Conservation (phyloP, 495 filamentous ascomycete genomes). For the Staphylotrichum tortipilum region DNA sequence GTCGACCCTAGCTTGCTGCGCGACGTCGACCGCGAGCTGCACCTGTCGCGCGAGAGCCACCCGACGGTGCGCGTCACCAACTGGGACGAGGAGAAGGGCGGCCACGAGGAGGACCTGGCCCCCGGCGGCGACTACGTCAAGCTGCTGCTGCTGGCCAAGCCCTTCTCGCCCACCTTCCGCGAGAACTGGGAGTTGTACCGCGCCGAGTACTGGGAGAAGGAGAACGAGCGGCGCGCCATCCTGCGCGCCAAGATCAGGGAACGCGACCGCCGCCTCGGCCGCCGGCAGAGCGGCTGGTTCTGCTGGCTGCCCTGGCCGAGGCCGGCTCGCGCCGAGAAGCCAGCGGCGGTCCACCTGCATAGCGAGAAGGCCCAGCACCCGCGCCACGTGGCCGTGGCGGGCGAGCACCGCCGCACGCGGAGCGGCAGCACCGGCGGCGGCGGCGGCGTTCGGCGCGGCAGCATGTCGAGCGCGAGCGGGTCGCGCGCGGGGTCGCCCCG, state of each 20-base stretch:
- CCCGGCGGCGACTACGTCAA: constrained; percentile 87
- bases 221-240: constrained; percentile 78
- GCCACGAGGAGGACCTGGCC: constrained; percentile 77
- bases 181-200: constrained; percentile 95
- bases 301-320: constrained; percentile 66
- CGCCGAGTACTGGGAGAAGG: constrained; percentile 90
- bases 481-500: constrained; percentile 43
- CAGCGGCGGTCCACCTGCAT: constrained; percentile 17
- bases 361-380: constrained; percentile 33
- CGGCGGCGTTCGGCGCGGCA: constrained; percentile 40
- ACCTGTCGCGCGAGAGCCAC: constrained; percentile 30
- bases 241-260: constrained; percentile 60
- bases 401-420: constrained; percentile 38
- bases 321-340: constrained; percentile 28
- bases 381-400: constrained; percentile 30
- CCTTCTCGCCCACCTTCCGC: constrained; percentile 89
- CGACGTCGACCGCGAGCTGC: constrained; percentile 44
- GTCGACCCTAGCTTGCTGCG: constrained; percentile 48
- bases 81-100: constrained; percentile 42
- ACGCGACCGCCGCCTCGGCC: constrained; percentile 55
- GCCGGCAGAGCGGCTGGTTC: constrained; percentile 65
- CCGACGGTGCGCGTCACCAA: constrained; percentile 34
- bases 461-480: constrained; percentile 33
- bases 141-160: constrained; percentile 83
- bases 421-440: constrained; percentile 39